Evolutionary conservation across 208 protist genomes (phyloP).

Genomic region (Trichomonas tenax): DNA sequence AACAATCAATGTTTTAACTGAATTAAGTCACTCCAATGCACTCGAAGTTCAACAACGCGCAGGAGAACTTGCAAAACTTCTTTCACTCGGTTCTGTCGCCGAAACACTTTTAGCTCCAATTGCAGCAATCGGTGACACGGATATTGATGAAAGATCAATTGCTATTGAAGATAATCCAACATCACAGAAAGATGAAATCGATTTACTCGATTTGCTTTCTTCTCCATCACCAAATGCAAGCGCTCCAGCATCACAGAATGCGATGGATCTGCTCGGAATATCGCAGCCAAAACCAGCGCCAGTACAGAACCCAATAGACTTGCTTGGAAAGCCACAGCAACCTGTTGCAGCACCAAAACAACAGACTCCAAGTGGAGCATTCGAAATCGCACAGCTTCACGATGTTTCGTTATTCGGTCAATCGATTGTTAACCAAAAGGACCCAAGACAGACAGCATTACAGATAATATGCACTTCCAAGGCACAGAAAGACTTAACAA

Average conservation of each 20-base stretch:
- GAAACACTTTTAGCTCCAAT: not conserved
- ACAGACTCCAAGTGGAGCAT: no score
- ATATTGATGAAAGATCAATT: not conserved
- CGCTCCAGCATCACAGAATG: not conserved
- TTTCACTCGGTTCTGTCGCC: not conserved
- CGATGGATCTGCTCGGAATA: not conserved
- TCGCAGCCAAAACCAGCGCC: not conserved
- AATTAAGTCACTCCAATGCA: not conserved
- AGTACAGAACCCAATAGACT: not conserved
- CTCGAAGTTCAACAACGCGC: not conserved
- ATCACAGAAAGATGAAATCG: not conserved
- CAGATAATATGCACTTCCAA: not conserved
- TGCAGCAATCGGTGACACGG: not conserved
- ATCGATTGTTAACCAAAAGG: not conserved
- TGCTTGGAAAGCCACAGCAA: not conserved
- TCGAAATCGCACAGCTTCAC: not conserved
- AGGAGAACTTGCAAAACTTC: not conserved
- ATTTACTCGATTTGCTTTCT: not conserved
- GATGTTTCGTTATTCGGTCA: not conserved
- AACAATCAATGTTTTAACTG: not conserved
- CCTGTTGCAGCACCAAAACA: not conserved
- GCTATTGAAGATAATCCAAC: not conserved
- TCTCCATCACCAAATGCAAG: no score
- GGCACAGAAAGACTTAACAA: not conserved
- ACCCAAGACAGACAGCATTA: not conserved